phyloP scores from a whole-genome alignment of 345 rosid species.

The Eucalyptus brandiana region DNA sequence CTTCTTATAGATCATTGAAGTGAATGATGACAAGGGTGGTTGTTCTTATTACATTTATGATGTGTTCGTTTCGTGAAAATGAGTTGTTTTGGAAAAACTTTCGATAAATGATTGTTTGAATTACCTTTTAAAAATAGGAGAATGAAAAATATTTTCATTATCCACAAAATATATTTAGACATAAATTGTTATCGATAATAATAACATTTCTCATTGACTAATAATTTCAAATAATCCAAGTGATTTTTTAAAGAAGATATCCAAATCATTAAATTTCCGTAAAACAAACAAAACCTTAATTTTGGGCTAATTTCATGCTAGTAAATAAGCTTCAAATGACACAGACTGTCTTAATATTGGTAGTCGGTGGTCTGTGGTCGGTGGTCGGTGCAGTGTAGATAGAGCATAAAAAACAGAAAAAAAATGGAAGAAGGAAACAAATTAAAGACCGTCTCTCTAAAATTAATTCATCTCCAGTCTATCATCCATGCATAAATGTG shows the following conservation, averaged over 20 bases:
- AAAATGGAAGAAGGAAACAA: not conserved
- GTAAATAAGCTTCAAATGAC: not conserved
- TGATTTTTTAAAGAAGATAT: not conserved
- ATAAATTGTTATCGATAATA: no score
- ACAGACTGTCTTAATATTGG: not conserved
- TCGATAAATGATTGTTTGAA: not conserved
- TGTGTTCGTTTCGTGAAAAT: not conserved
- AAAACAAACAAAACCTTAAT: not conserved
- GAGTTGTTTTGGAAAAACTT: not conserved
- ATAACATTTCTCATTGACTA: not conserved
- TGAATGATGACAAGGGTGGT: not conserved
- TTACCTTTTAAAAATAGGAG: not conserved
- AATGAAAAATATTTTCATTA: rapidly evolving
- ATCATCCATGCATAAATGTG: not conserved
- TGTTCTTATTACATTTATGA: not conserved
- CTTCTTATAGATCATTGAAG: not conserved
- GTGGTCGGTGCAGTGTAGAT: not conserved
- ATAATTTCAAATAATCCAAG: not conserved
- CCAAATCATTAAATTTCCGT: not conserved
- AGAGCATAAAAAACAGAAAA: not conserved
- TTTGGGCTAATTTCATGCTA: not conserved
- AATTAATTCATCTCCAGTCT: not conserved
- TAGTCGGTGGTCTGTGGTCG: not conserved
- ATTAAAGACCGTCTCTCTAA: not conserved
- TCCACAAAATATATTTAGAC: rapidly evolving